phyloP scores from a whole-genome alignment of 2,329 filamentous ascomycete genomes.

The Aphanoascus verrucosus region DNA sequence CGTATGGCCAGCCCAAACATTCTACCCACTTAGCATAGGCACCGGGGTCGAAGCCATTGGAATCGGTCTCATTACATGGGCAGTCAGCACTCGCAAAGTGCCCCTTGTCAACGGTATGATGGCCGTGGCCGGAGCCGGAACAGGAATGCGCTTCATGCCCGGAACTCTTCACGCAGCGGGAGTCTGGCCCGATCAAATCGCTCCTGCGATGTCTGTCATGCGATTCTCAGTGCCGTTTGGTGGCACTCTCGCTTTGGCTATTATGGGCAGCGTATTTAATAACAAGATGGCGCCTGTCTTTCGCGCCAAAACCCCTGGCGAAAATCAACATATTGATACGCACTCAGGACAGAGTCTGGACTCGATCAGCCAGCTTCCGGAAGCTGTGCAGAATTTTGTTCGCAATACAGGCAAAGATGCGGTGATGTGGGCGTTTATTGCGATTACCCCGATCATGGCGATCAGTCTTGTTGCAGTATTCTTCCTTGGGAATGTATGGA shows the following conservation, averaged over 20 bases:
- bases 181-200: slow-evolving; percentile 48
- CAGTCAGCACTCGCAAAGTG: slow-evolving; percentile 41
- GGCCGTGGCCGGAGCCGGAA: slow-evolving; percentile 52
- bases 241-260: slow-evolving; percentile 53
- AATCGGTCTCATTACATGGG: slow-evolving; percentile 48
- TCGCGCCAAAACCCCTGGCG: slow-evolving; percentile 22
- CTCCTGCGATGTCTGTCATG: slow-evolving; percentile 50
- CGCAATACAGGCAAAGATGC: slow-evolving; percentile 42
- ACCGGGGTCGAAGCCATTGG: slow-evolving; percentile 48
- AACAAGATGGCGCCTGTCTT: slow-evolving; percentile 39
- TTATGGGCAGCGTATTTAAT: slow-evolving; percentile 61
- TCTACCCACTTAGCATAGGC: slow-evolving; percentile 48
- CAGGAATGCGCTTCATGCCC: slow-evolving; percentile 56
- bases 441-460: slow-evolving; percentile 50
- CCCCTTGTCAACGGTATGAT: slow-evolving; percentile 55
- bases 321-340: slow-evolving; percentile 24
- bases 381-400: slow-evolving; percentile 29
- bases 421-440: slow-evolving; percentile 55
- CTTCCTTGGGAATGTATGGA: slow-evolving; percentile 45
- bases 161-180: slow-evolving; percentile 52
- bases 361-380: slow-evolving; percentile 28
- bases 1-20: slow-evolving; percentile 51
- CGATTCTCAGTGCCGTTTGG: slow-evolving; percentile 52
- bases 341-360: slow-evolving; percentile 29
- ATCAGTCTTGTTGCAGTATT: slow-evolving; percentile 37